These are phyloP conservation scores for Pseudogymnoascus pannorum DNA, from an alignment of 2,329 filamentous ascomycete species.

Conservation along the genomic window DNA sequence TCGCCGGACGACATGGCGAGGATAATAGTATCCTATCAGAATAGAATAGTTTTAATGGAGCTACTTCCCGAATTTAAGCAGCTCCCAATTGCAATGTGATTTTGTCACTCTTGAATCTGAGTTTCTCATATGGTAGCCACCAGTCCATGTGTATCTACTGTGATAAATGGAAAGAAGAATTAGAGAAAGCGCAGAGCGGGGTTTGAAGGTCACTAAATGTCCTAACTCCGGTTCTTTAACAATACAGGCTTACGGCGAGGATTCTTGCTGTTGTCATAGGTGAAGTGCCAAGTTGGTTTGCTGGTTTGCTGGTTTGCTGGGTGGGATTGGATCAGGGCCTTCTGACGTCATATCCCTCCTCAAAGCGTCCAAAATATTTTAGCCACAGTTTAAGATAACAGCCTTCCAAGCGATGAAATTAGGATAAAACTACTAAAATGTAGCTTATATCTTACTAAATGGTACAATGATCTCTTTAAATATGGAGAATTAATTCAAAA, in stretches of 20 bases:
- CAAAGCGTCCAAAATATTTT: neutral
- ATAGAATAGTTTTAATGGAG: neutral
- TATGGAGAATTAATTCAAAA: neutral
- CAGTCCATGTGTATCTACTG: neutral
- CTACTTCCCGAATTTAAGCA: neutral
- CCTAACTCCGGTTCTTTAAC: neutral
- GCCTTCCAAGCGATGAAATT: neutral
- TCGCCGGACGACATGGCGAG: conserved; percentile 19
- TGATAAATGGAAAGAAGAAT: neutral
- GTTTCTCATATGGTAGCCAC: neutral
- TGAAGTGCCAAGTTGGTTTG: neutral
- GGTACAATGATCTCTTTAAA: neutral
- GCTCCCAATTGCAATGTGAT: neutral
- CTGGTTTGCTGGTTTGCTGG: neutral
- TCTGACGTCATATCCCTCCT: neutral
- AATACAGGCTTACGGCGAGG: neutral
- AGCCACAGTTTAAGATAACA: neutral
- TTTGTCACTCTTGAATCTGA: neutral
- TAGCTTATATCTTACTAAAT: neutral
- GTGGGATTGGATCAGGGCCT: neutral
- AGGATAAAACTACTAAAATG: neutral
- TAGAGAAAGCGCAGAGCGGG: neutral
- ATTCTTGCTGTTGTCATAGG: neutral
- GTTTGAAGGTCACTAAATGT: neutral
- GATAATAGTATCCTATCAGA: neutral